phyloP scores from a whole-genome alignment of 768 basidiomycete species.

The Suillus alpinus region DNA sequence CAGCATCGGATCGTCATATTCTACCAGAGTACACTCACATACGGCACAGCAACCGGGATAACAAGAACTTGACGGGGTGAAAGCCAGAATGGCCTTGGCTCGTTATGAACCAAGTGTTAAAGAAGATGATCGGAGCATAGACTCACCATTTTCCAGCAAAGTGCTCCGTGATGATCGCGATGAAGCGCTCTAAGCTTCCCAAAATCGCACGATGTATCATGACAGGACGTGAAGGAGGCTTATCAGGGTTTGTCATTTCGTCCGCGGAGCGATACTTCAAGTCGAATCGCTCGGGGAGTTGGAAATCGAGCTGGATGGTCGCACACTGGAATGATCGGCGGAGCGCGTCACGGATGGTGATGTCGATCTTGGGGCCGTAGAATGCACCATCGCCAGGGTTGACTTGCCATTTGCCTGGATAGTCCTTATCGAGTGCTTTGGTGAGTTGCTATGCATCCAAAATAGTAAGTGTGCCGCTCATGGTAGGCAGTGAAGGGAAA shows the following conservation, averaged over 20 bases:
- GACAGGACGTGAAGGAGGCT: conserved; percentile 74
- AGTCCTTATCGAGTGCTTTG: conserved; percentile 77
- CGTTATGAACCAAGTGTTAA: not conserved
- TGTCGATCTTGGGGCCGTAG: conserved; percentile 99
- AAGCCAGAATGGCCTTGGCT: conserved; percentile 91
- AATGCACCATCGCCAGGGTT: conserved; percentile 98
- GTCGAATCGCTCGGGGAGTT: conserved; percentile 95
- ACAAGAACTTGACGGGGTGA: conserved; percentile 95
- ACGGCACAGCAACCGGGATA: conserved; percentile 88
- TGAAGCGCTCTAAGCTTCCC: conserved; percentile 92
- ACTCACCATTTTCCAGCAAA: conserved; percentile 94
- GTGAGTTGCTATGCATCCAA: conserved; percentile 65
- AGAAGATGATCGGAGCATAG: not conserved
- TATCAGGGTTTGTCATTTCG: conserved; percentile 48
- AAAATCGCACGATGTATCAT: conserved; percentile 98
- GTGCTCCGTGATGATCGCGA: conserved; percentile 96
- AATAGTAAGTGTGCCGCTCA: conserved; percentile 6
- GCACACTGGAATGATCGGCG: conserved; percentile 96
- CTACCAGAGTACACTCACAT: conserved; percentile 51
- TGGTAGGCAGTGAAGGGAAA: not conserved
- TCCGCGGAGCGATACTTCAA: conserved; percentile 84
- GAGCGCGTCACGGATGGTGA: conserved; percentile 91
- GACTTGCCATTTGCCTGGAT: conserved; percentile 86
- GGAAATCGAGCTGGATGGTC: conserved; percentile 98
- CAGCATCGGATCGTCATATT: conserved; percentile 1